Base-by-base conservation (phyloP, 164 flowering plant genomes). In the Hamamelis virginiana region DNA sequence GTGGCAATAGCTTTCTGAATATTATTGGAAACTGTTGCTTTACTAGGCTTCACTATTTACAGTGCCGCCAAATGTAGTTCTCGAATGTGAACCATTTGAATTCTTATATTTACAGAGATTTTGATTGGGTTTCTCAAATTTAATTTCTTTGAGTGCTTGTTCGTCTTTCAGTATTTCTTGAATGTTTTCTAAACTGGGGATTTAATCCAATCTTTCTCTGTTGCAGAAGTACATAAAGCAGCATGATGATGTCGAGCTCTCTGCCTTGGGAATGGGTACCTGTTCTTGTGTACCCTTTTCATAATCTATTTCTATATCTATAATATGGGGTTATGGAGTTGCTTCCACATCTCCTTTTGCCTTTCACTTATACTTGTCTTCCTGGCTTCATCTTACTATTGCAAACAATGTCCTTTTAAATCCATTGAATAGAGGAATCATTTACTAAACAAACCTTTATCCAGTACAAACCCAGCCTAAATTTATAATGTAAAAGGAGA, bases 201-300 rank as follows among this genome's bases (percentile, higher is more conserved):
- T 19, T 28, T 69, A 46, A 22, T 62, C 38, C 3, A 9, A 18
- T 67, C 41, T 64, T 68, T 63, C n/a, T 45, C 12, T 66, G 41
- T 58, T 69, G 73, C 80, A 81, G 84, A 76, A 50, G 70, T 75
- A 62, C 76, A 71, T 81, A 4, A 74, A 66, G 72, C 72, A 70
- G 72, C 68, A 74, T 76, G 63, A 76, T 68, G 69, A 74, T 59
- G 80, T 81, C 16, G 82, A 81, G 70, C 82, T 81, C 61, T 78
- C 80, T 51, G 84, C 78, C 43, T 47, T 81, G 72, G 84, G 84
- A 28, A 78, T 81, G 84, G 84, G 82, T 81, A 78, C 23, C 9
- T 26, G 4, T 64, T 63, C 63, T 65, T 45, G 23, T n/a, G n/a
- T 10, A 66, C 43, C 51, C 6, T 28, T 64, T 28, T 15, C 47